These are phyloP conservation scores for Boletus edulis DNA, from an alignment of 768 basidiomycete genomes.

Conservation along the genomic window DNA sequence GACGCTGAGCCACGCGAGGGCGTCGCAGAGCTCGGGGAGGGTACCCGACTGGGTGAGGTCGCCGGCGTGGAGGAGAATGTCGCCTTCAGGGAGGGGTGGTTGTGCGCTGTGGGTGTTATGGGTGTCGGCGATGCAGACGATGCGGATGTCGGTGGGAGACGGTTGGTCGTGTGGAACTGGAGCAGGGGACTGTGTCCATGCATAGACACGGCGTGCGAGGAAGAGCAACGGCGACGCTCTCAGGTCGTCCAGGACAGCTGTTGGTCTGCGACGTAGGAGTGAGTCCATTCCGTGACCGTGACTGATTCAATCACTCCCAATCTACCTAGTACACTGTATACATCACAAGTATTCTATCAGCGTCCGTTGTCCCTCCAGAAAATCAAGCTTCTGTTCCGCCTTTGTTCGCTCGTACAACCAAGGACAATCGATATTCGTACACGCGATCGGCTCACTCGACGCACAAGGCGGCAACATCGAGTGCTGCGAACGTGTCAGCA, in stretches of 20 bases:
- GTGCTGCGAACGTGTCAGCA: slow-evolving; percentile 42
- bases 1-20: slow-evolving; percentile 30
- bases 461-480: slow-evolving; percentile 57
- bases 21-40: slow-evolving; percentile 26
- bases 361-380: slow-evolving; percentile 28
- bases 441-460: slow-evolving; percentile 17
- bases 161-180: not conserved
- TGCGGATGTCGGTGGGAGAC: slow-evolving; percentile 24
- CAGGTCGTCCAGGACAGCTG: slow-evolving; percentile 4
- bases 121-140: slow-evolving; percentile 42
- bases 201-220: slow-evolving; percentile 9
- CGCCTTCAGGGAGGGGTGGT: slow-evolving; percentile 34
- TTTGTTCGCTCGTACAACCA: slow-evolving; percentile 75
- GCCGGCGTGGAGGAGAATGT: slow-evolving; percentile 42
- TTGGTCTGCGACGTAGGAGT: not conserved
- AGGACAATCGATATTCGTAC: slow-evolving; percentile 80
- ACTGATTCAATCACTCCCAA: no score
- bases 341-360: slow-evolving; percentile 34
- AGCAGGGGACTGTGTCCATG: slow-evolving; percentile 5
- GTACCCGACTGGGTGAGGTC: slow-evolving; percentile 40
- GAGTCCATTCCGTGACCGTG: not conserved
- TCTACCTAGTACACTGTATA: slow-evolving; percentile 15
- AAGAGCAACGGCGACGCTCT: slow-evolving; percentile 10
- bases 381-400: slow-evolving; percentile 41
- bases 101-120: slow-evolving; percentile 31